Conservation (phyloP, 495 filamentous ascomycete genomes). For the Neurospora sublineolata region DNA sequence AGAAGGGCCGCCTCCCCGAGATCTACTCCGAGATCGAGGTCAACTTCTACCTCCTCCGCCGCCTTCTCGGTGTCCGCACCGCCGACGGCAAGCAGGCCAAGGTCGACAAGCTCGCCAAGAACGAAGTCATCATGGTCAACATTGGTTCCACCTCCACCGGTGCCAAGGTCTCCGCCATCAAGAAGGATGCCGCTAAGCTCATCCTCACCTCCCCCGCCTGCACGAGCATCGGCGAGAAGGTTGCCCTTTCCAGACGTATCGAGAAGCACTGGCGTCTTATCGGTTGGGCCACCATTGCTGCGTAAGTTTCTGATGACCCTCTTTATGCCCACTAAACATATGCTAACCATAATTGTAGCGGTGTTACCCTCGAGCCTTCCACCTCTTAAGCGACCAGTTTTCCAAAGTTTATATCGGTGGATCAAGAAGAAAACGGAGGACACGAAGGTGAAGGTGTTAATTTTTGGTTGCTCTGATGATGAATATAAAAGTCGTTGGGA, state of each 20-base stretch:
- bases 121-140: constrained; percentile 98
- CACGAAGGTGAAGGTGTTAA: neutral
- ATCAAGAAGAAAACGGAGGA: neutral
- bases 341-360: constrained; percentile 2
- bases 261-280: constrained; percentile 99
- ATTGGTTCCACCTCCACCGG: constrained; percentile 95
- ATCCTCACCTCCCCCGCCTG: constrained; percentile 77
- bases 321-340: no score
- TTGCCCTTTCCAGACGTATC: constrained; percentile 88
- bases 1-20: constrained; percentile 78
- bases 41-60: constrained; percentile 93
- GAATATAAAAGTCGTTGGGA: neutral
- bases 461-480: neutral
- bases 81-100: constrained; percentile 98
- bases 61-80: constrained; percentile 91
- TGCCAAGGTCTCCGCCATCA: constrained; percentile 88
- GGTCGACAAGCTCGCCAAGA: constrained; percentile 94
- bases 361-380: constrained; percentile 33
- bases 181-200: constrained; percentile 85
- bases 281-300: constrained; percentile 85
- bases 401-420: neutral
- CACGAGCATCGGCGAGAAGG: constrained; percentile 93
- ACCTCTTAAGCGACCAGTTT: constrained; percentile 8
- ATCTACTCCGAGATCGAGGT: constrained; percentile 98
- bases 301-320: constrained; percentile 21